Percentiles rank a stretch among this genome's conserved stretches.
phyloP scores from a whole-genome alignment of 1,284 basidiomycete species.

The Sporisorium graminicola region DNA sequence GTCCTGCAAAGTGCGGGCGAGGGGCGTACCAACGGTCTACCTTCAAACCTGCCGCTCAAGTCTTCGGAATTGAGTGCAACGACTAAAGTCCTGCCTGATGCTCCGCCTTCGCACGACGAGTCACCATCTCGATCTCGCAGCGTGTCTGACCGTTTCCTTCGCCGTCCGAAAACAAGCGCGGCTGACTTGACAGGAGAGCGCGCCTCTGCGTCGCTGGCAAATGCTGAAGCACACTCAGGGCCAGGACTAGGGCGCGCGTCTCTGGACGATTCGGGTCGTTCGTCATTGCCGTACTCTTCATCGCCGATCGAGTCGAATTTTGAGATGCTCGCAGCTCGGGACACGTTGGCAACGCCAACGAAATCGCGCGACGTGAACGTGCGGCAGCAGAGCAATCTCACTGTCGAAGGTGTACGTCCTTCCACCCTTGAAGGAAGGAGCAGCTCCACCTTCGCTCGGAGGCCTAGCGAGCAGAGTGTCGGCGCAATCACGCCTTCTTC shows the following conservation, averaged over 20 bases:
- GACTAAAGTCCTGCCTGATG: neutral
- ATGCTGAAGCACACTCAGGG: neutral
- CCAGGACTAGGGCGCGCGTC: constrained; percentile 24
- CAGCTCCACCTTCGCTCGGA: constrained; percentile 23
- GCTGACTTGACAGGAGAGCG: constrained; percentile 23
- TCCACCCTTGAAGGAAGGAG: constrained; percentile 13
- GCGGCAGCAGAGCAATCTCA: constrained; percentile 7
- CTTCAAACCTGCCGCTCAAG: neutral
- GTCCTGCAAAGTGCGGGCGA: neutral
- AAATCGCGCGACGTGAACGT: constrained; percentile 1
- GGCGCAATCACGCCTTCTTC: constrained; percentile 34
- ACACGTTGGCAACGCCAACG: constrained; percentile 9
- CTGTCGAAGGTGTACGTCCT: constrained; percentile 5
- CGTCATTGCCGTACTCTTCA: constrained; percentile 11
- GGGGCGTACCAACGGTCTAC: neutral
- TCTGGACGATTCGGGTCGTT: constrained; percentile 28
- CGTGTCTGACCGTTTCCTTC: constrained; percentile 17
- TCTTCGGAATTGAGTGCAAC: neutral
- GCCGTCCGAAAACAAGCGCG: constrained; percentile 43
- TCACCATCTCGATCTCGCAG: constrained; percentile 16
- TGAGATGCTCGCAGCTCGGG: constrained; percentile 23
- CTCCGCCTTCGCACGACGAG: constrained; percentile 4
- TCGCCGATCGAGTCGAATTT: constrained; percentile 25
- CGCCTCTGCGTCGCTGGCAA: neutral
- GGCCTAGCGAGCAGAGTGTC: constrained; percentile 31